phyloP scores from a whole-genome alignment of 768 basidiomycete species.

The Austroboletus festivus region DNA sequence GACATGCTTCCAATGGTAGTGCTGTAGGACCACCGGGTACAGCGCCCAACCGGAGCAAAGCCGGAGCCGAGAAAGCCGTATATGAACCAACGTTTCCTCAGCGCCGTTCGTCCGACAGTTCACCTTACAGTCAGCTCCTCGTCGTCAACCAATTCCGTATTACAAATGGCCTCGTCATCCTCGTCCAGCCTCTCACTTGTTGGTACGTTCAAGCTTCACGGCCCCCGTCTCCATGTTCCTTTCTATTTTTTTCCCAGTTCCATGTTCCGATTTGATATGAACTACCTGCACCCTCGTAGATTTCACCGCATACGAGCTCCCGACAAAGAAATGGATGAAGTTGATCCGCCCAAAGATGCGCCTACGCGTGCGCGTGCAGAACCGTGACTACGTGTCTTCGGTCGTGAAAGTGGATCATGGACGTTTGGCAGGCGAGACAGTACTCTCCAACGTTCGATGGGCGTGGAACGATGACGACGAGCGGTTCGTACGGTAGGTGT shows the following conservation, averaged over 20 bases:
- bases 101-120: no score
- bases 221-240: no score
- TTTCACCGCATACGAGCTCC: constrained; percentile 24
- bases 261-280: no score
- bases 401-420: constrained; percentile 1
- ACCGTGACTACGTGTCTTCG: constrained; percentile 17
- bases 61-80: no score
- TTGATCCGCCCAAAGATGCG: constrained; percentile 23
- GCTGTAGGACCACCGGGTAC: no score
- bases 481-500: constrained; percentile 15
- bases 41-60: no score
- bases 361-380: constrained; percentile 13
- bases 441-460: constrained; percentile 7
- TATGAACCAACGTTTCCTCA: no score
- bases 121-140: not conserved
- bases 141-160: not conserved
- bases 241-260: no score
- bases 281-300: constrained; percentile 11
- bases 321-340: constrained; percentile 17
- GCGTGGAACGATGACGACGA: constrained; percentile 10
- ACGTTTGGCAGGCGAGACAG: not conserved
- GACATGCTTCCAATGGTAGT: no score
- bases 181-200: constrained; percentile 9
- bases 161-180: not conserved
- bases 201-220: constrained; percentile 14